These are phyloP conservation scores for Glycine latifolia DNA, from an alignment of 306 rosid genomes.

Conservation along the genomic window DNA sequence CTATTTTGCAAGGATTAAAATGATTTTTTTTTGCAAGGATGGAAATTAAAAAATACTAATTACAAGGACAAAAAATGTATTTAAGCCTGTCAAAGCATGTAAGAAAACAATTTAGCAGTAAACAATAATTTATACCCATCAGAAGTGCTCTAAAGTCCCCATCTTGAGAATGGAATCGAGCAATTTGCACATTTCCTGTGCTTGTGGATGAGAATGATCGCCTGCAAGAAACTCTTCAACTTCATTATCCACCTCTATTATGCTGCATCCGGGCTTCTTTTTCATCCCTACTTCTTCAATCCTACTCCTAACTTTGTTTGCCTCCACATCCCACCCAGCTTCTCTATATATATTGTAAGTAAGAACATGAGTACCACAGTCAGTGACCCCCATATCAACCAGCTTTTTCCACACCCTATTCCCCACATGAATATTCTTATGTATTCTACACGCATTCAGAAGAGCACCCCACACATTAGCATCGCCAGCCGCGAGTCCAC, in stretches of 20 bases:
- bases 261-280: constrained; percentile 87
- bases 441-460: constrained; percentile 75
- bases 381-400: constrained; percentile 60
- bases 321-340: constrained; percentile 82
- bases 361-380: constrained; percentile 75
- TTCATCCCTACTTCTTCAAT: constrained; percentile 63
- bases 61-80: too few relatives aligned
- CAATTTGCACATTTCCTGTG: constrained; percentile 62
- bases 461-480: constrained; percentile 85
- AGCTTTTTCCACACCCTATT: constrained; percentile 76
- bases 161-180: constrained; percentile 61
- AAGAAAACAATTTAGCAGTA: constrained; percentile 12
- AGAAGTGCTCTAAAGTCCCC: constrained; percentile 40
- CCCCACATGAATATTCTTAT: constrained; percentile 67
- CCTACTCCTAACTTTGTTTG: constrained; percentile 65
- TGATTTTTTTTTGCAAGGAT: too few relatives aligned
- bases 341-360: constrained; percentile 74
- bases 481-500: constrained; percentile 63
- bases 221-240: constrained; percentile 85
- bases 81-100: neutral
- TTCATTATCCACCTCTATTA: constrained; percentile 71
- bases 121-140: constrained; percentile 32
- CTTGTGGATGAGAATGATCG: constrained; percentile 75
- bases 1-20: too few relatives aligned
- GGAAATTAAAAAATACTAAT: too few relatives aligned